These are phyloP conservation scores for Claviceps arundinis DNA, from an alignment of 2,329 filamentous ascomycete species.

Conservation along the genomic window DNA sequence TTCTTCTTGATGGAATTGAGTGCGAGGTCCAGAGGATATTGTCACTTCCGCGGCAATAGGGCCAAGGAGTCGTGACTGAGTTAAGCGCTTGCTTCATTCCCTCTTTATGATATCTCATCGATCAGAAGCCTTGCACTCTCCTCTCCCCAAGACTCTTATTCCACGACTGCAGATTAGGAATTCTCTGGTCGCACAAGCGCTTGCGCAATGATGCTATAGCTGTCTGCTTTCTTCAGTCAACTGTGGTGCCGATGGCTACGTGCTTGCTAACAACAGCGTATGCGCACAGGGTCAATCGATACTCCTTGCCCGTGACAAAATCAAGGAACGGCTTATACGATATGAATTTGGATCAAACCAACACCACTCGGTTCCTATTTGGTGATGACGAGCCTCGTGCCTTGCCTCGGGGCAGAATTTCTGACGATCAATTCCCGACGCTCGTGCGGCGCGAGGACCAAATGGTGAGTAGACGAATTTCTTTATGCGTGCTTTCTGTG, in stretches of 20 bases:
- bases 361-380: conserved; percentile 77
- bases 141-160: background rate
- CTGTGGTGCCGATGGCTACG: background rate
- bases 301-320: conserved; percentile 81
- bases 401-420: conserved; percentile 37
- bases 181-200: background rate
- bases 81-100: background rate
- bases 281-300: conserved; percentile 60
- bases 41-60: background rate
- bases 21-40: background rate
- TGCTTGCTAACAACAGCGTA: conserved; percentile 7
- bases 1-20: background rate
- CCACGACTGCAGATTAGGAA: background rate
- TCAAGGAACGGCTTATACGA: conserved; percentile 55
- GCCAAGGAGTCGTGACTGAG: background rate
- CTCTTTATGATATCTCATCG: background rate
- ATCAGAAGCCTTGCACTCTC: background rate
- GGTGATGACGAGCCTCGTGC: conserved; percentile 57
- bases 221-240: background rate
- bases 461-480: conserved; percentile 30
- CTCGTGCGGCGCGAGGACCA: conserved; percentile 53
- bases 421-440: conserved; percentile 79
- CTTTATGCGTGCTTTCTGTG: background rate
- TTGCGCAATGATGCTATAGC: background rate
- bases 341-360: conserved; percentile 64